Conservation (phyloP, 106 monocot genomes). For the Acanthochlamys bracteata region DNA sequence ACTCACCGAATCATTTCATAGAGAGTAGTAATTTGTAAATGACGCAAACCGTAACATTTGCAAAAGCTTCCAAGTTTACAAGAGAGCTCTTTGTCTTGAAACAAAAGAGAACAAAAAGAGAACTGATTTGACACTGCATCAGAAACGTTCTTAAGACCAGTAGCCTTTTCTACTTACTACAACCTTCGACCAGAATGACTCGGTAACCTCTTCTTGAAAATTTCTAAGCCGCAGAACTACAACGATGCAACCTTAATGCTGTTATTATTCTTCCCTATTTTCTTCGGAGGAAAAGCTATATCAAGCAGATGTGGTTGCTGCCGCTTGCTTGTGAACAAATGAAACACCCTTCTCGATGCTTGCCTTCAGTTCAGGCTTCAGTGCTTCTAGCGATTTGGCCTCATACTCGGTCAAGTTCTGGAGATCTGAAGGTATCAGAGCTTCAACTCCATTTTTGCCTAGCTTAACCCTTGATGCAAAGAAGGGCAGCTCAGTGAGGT, state of each 20-base stretch:
- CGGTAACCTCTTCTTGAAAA: too few species aligned
- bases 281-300: not conserved
- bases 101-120: too few species aligned
- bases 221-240: too few species aligned
- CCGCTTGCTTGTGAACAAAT: constrained; percentile 35
- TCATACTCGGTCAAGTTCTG: constrained; percentile 45
- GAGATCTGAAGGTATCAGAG: constrained; percentile 35
- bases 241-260: not conserved
- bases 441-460: constrained; percentile 42
- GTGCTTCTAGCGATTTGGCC: constrained; percentile 34
- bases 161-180: too few species aligned
- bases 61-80: too few species aligned
- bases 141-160: too few species aligned
- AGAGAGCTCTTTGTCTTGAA: too few species aligned
- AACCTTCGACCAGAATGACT: too few species aligned
- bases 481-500: constrained; percentile 34
- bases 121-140: too few species aligned
- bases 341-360: constrained; percentile 58
- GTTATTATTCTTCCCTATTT: constrained; percentile 6
- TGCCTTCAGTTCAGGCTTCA: constrained; percentile 46
- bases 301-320: constrained; percentile 27
- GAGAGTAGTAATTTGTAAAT: too few species aligned
- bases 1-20: too few species aligned
- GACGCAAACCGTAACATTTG: too few species aligned
- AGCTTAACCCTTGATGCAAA: constrained; percentile 51